Base-by-base conservation (phyloP, 2,329 filamentous ascomycete genomes). In the Furcasterigmium sp. region DNA sequence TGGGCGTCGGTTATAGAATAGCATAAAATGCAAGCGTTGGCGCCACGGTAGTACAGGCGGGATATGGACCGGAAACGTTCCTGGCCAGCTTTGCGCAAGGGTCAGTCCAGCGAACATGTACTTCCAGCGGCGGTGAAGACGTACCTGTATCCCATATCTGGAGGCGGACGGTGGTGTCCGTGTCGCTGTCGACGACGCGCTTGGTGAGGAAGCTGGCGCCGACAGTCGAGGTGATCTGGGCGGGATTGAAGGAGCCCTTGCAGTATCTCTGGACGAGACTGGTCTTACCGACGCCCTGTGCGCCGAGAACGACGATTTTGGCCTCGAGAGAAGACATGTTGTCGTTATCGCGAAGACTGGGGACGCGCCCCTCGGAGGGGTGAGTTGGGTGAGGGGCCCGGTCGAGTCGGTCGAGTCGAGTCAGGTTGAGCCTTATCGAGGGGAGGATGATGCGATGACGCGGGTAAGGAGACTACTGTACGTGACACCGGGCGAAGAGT, bases 41-140 rank as follows among this genome's bases (percentile, higher is more conserved):
- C 91, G 60, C 91, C 91, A 58, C 91, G 85, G 68, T 98, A 98
- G 73, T 97, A 97, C 42, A 98, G 80, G 44, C 91, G 85, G 9
- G 89, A 94, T 57, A 98, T 97, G 49, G 86, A 91, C 55, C 91
- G 82, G 64, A 97, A 98, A 44, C 91, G 82, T 70, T 98, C 91
- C 61, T 98, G 91, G 48, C 91, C 91, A 45, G 91, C 82, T 73
- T 60, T 10, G 21, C 14, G 7, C n/a, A 19, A 4, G 23, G 23
- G 44, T 32, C 25, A 36, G 30, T 30, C 18, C 8, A n/a, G 17
- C 26, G 15, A 35, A 17, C n/a, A n/a, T 35, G 8, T 15, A 11
- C 32, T n/a, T 17, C 9, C 11, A 34, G 32, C 14, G 8, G 5
- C 6, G 25, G 11, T n/a, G 15, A 21, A 18, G 44, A 23, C 56